Evolutionary conservation across 305 asterid species (phyloP).

Genomic region (Rubia peregrina): DNA sequence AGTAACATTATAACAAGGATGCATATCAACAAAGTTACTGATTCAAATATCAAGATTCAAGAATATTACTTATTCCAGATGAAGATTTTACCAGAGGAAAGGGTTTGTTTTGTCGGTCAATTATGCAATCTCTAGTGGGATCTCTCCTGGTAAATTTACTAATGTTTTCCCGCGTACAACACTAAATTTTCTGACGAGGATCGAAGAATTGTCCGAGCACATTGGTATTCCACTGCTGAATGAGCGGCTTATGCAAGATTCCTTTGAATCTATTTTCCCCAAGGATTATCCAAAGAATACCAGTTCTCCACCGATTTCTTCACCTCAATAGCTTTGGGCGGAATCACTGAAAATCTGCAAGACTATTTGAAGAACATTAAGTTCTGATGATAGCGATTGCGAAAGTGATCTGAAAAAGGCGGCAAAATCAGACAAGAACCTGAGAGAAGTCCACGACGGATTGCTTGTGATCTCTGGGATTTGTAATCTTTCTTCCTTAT

Average conservation of each 20-base stretch:
- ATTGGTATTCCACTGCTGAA: conserved; percentile 65
- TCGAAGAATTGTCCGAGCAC: conserved; percentile 12
- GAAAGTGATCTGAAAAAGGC: conserved; percentile 38
- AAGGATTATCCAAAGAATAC: conserved; percentile 78
- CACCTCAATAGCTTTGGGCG: conserved; percentile 91
- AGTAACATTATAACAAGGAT: no score
- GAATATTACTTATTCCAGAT: conserved; percentile 59
- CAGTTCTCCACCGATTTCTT: conserved; percentile 75
- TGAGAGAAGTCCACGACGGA: not conserved
- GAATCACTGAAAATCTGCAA: conserved; percentile 70
- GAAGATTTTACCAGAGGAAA: conserved; percentile 90
- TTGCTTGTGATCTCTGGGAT: not conserved
- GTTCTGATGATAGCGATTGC: conserved; percentile 33
- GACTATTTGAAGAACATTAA: conserved; percentile 75
- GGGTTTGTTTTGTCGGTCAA: conserved; percentile 75
- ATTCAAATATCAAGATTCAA: conserved; percentile 50
- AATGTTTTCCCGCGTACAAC: conserved; percentile 78
- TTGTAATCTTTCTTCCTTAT: not conserved
- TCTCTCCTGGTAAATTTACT: conserved; percentile 81
- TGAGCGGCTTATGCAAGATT: conserved; percentile 86
- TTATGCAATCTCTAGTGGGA: conserved; percentile 97
- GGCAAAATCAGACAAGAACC: conserved; percentile 29
- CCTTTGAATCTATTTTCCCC: conserved; percentile 75
- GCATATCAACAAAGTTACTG: conserved; percentile 70
- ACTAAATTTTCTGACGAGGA: conserved; percentile 84